These are phyloP conservation scores for Colletotrichum endophyticum DNA, from an alignment of 2,329 filamentous ascomycete genomes.

Conservation along the genomic window DNA sequence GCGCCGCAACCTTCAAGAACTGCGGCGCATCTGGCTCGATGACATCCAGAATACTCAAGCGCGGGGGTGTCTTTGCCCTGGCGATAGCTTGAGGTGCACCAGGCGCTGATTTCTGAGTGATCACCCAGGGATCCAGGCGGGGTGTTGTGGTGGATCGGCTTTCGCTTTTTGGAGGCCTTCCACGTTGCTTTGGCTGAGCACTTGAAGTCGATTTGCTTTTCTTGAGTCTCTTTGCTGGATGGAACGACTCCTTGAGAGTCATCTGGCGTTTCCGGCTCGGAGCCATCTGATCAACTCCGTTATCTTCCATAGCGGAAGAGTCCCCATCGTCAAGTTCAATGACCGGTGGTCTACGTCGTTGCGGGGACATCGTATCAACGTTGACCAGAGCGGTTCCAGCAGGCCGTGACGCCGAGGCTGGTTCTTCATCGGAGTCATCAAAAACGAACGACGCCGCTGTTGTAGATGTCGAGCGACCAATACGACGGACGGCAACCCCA, in stretches of 20 bases:
- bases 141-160: not conserved
- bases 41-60: conserved; percentile 66
- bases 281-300: conserved; percentile 57
- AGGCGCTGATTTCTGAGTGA: not conserved
- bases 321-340: conserved; percentile 38
- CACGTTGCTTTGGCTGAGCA: conserved; percentile 29
- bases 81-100: not conserved
- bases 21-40: conserved; percentile 55
- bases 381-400: not conserved
- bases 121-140: not conserved
- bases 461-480: conserved; percentile 27
- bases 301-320: conserved; percentile 51
- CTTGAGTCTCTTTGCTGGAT: conserved; percentile 26
- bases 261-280: conserved; percentile 45
- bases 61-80: conserved; percentile 39
- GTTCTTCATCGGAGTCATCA: conserved; percentile 52
- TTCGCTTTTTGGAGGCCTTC: not conserved
- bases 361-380: not conserved
- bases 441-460: conserved; percentile 31
- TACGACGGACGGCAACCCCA: conserved; percentile 55
- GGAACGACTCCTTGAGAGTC: conserved; percentile 31
- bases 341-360: not conserved
- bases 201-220: conserved; percentile 21
- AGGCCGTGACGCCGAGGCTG: not conserved
- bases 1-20: conserved; percentile 67